Evolutionary conservation across 176 grass and related monocot species (phyloP).

Genomic region (Aegilops sharonensis): DNA sequence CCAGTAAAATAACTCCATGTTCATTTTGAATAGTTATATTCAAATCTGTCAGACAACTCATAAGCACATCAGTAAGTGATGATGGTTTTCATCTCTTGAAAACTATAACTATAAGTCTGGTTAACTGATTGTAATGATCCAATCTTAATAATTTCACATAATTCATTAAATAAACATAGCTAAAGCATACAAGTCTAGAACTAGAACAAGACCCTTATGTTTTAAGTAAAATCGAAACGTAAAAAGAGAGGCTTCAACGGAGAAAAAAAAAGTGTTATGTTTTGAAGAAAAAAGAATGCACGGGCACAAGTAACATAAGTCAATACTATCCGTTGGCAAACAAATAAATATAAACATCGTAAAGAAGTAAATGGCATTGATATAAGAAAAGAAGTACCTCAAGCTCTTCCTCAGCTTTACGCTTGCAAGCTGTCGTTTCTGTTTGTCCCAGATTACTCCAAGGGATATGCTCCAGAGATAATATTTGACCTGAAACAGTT

Average conservation of each 20-base stretch:
- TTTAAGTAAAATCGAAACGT: neutral
- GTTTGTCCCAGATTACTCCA: conserved; percentile 31
- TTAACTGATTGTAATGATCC: neutral
- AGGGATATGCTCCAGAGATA: conserved; percentile 18
- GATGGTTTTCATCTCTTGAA: neutral
- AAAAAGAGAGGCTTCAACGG: neutral
- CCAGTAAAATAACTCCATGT: neutral
- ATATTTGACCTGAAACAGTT: neutral
- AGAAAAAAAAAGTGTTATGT: neutral
- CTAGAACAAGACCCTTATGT: neutral
- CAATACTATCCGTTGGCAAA: neutral
- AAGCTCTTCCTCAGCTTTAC: conserved; percentile 58
- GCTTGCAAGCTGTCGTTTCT: conserved; percentile 21
- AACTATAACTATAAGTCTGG: neutral
- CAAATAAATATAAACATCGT: neutral
- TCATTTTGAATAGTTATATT: neutral
- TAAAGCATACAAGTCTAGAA: neutral
- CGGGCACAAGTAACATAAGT: neutral
- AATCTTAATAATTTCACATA: neutral
- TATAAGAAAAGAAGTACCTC: conserved; percentile 43
- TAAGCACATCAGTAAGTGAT: neutral
- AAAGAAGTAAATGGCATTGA: neutral
- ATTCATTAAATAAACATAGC: neutral
- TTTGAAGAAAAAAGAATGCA: neutral
- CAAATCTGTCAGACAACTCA: neutral